Conservation (phyloP, 495 filamentous ascomycete species). For the Annulohypoxylon moriforme region DNA sequence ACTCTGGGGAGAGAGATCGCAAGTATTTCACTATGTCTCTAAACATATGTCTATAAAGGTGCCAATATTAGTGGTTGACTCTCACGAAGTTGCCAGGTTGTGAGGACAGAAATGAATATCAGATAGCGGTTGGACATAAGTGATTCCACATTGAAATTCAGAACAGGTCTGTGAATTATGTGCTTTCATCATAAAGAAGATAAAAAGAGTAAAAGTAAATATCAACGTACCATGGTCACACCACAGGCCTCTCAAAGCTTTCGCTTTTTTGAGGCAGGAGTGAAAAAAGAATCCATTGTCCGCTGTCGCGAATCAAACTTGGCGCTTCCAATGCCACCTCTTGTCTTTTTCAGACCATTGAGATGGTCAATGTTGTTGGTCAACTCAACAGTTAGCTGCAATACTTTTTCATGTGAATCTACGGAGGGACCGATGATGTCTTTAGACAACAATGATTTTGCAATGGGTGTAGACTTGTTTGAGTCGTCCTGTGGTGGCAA, state of each 20-base stretch:
- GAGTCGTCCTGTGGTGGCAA: background rate
- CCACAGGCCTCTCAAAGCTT: conserved; percentile 41
- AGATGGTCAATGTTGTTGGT: conserved; percentile 73
- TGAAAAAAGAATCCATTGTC: conserved; percentile 80
- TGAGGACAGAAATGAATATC: conserved; percentile 52
- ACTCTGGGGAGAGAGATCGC: background rate
- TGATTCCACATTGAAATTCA: conserved; percentile 71
- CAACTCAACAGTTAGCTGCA: conserved; percentile 32
- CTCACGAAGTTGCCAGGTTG: background rate
- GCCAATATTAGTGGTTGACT: conserved; percentile 22
- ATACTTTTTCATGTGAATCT: background rate
- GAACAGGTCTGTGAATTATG: conserved; percentile 86
- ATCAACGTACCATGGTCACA: conserved; percentile 49
- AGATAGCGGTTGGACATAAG: conserved; percentile 85
- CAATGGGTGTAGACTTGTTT: background rate
- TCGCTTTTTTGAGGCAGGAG: conserved; percentile 61
- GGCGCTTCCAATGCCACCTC: conserved; percentile 80
- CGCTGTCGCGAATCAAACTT: conserved; percentile 76
- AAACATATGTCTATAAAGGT: conserved; percentile 23
- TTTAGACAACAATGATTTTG: background rate
- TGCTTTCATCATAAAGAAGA: conserved; percentile 69
- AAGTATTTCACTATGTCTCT: background rate
- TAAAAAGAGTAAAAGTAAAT: conserved; percentile 27
- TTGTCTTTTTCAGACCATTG: conserved; percentile 75
- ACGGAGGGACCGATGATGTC: background rate